Base-by-base conservation (phyloP, 306 rosid species). In the Gastrolobium bilobum region DNA sequence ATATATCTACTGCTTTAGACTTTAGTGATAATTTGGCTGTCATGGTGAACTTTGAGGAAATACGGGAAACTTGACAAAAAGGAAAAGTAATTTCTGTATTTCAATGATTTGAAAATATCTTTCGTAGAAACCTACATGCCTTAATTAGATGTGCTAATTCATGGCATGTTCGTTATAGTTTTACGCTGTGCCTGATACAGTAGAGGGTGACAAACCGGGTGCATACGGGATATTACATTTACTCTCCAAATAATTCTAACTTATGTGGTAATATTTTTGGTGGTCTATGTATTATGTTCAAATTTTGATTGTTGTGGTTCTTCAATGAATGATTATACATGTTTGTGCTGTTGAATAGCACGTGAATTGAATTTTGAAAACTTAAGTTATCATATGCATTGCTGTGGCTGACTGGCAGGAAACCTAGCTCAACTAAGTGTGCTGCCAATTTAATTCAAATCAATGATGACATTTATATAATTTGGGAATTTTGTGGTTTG, bases 251-350 rank as follows among this genome's bases (percentile, higher is more conserved):
- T 64, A 46, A 60, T 34, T 61, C 13, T 60, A 15, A 9, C 15
- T 1, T 56, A 20, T 60, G 53, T 11, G 9, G 68, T 59, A 63
- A 59, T 43, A 6, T 20, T 48, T 46, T 61, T 3, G 8, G n/a
- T n/a, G n/a, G n/a, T n/a, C n/a, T 33, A 52, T 6, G 46, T 10
- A 35, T 39, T 66, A 40, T 42, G 75, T 26, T 37, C 31, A 29
- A 44, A 46, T 59, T 20, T 74, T 59, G 44, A 68, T 44, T 38
- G 13, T 56, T 37, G 7, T 34, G 58, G 68, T 56, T 38, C 40
- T 7, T 34, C 46, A 31, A 11, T 42, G 48, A 60, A 66, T 42
- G 46, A 15, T 34, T 44, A 2, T 52, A 42, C 46, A 6, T 14
- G 30, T 3, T 65, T 53, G 14, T 14, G 8, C 10, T 54, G 54